A percentile compares a stretch with the other conserved stretches of the same genome.
Conservation (phyloP, 2,329 filamentous ascomycete species). For the Aspergillus spinulosporus region DNA sequence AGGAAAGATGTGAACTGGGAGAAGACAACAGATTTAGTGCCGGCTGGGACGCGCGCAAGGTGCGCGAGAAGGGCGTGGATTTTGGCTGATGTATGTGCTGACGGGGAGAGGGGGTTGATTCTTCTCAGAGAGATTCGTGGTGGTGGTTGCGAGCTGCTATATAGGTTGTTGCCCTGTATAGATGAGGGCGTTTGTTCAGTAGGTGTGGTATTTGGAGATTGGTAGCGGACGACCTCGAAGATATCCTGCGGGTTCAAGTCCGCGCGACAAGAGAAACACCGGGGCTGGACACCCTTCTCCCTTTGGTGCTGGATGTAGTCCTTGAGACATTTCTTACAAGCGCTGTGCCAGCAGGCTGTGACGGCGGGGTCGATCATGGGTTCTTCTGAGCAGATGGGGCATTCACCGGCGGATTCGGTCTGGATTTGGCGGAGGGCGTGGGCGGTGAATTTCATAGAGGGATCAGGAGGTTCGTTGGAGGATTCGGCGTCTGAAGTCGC, state of each 20-base stretch:
- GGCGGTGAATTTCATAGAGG: constrained; percentile 74
- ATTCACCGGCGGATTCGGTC: constrained; percentile 83
- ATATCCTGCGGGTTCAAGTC: constrained; percentile 78
- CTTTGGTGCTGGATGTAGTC: constrained; percentile 86
- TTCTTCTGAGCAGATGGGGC: constrained; percentile 91
- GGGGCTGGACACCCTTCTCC: constrained; percentile 70
- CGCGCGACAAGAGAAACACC: constrained; percentile 89
- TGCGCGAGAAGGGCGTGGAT: constrained; percentile 76
- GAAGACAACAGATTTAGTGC: constrained; percentile 87
- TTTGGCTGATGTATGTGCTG: constrained; percentile 70
- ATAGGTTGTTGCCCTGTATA: constrained; percentile 42
- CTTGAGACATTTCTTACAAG: constrained; percentile 89
- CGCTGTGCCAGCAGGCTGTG: constrained; percentile 96
- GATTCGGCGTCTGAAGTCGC: constrained; percentile 59
- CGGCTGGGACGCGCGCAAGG: constrained; percentile 68
- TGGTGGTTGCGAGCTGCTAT: constrained; percentile 36
- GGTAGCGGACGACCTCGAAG: constrained; percentile 85
- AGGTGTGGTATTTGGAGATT: constrained; percentile 45
- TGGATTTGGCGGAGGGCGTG: constrained; percentile 90
- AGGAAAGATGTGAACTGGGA: constrained; percentile 97
- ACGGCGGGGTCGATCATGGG: constrained; percentile 94
- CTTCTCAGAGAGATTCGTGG: constrained; percentile 62
- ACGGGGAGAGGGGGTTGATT: constrained; percentile 62
- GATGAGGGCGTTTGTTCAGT: constrained; percentile 34
- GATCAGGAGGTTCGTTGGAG: constrained; percentile 47